Evolutionary conservation across 192 early-diverging fungal species (phyloP).

Genomic region (Physocladia obscura): DNA sequence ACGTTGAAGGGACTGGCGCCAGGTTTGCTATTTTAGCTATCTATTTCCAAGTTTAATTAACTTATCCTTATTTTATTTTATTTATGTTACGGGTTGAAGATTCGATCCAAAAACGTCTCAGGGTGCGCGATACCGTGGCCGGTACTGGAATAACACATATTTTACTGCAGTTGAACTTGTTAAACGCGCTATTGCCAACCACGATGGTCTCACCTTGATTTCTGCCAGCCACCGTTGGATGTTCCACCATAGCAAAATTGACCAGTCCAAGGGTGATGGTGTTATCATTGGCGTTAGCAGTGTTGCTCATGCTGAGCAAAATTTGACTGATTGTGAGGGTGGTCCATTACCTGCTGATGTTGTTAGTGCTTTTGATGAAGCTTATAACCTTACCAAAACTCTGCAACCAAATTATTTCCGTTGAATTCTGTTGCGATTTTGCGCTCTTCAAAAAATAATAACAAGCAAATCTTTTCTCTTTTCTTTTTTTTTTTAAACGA

Average conservation of each 20-base stretch:
- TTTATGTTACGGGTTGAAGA: constrained; percentile 30
- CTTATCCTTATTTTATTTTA: background rate
- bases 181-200: constrained; percentile 29
- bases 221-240: constrained; percentile 50
- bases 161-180: constrained; percentile 56
- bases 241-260: constrained; percentile 45
- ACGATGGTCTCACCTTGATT: constrained; percentile 34
- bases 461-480: background rate
- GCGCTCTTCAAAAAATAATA: background rate
- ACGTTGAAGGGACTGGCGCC: constrained; percentile 12
- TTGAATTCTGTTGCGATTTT: constrained; percentile 1
- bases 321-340: constrained; percentile 52
- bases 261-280: constrained; percentile 43
- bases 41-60: too few species aligned
- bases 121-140: constrained; percentile 38
- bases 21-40: too few species aligned
- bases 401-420: constrained; percentile 15
- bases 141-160: constrained; percentile 51
- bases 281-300: constrained; percentile 50
- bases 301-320: constrained; percentile 44
- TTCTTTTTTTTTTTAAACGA: too few species aligned
- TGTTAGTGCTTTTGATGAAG: constrained; percentile 53
- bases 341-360: constrained; percentile 53
- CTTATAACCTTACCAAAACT: constrained; percentile 47
- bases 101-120: constrained; percentile 36